Base-by-base conservation (phyloP, 116 monocot genomes). In the Cymodocea nodosa region DNA sequence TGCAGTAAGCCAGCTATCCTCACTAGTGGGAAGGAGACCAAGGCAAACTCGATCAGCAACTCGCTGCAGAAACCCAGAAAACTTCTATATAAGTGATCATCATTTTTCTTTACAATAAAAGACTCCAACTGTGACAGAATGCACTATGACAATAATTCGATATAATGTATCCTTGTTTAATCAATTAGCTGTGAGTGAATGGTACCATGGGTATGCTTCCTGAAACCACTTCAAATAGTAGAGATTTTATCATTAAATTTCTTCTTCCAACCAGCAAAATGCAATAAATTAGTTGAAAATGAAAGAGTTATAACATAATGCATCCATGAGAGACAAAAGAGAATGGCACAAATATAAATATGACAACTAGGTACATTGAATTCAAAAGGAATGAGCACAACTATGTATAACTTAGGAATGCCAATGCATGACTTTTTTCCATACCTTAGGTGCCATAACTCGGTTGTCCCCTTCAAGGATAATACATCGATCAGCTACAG, bases 21-120 rank as follows among this genome's bases (percentile, higher is more conserved):
- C 95, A 74, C 95, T 95, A 35, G 87, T 83, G 23, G 95, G 95
- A 68, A 95, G 77, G 24, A 95, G 85, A 57, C 95, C 95, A 69
- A 95, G 90, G 69, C 87, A 90, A 74, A 95, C 87, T 67, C 95
- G 87, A 68, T 95, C 74, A 54, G 95, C 95, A 72, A 95, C 83
- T 15, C 74, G 78, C 95, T 95, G 51, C 23, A 70, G 20, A 52
- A 9, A 34, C 16, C 6, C 13, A 35, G 11, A 66, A 51, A 51
- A 15, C 58, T 19, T 5, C 16, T 56, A 56, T 22, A 18, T 20
- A 18, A 56, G 4, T 56, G 19, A 0, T 20, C 10, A 56, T 56
- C 53, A 54, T 3, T 11, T n/a, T n/a, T 19, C 16, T 14, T 54
- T 54, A 54, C 10, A 53, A 53, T n/a, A 6, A 54, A 17, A 54